Evolutionary conservation across 495 filamentous ascomycete species (phyloP).

Genomic region (Trichoderma erinaceum): DNA sequence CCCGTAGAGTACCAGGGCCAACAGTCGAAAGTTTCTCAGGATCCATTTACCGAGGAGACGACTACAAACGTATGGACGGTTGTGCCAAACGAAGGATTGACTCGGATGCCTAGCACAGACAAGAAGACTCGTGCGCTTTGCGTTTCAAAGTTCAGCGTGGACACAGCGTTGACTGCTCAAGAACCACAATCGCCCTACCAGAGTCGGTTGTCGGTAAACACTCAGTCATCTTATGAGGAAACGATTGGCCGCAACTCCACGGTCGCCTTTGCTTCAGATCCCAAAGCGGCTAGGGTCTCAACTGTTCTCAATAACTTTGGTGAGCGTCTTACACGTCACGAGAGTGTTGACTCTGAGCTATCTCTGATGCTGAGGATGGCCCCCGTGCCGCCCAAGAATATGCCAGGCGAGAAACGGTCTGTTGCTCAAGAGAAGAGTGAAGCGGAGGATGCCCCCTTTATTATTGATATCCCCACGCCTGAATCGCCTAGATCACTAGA

Average conservation of each 20-base stretch:
- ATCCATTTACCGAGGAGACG: background rate
- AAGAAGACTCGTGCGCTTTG: slow-evolving; percentile 5
- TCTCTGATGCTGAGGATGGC: slow-evolving; percentile 2
- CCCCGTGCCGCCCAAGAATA: background rate
- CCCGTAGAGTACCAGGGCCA: slow-evolving; percentile 27
- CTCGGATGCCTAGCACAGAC: background rate
- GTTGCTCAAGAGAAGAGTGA: background rate
- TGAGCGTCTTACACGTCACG: background rate
- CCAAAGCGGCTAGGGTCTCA: background rate
- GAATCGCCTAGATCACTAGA: background rate
- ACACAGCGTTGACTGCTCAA: background rate
- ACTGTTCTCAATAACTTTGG: background rate
- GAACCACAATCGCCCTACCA: background rate
- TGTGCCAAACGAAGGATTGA: background rate
- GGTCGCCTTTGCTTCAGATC: background rate
- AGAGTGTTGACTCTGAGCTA: background rate
- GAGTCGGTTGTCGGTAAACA: background rate
- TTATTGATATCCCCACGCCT: background rate
- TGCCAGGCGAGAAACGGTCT: background rate
- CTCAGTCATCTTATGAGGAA: slow-evolving; percentile 6
- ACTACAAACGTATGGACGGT: background rate
- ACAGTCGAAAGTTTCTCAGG: slow-evolving; percentile 12
- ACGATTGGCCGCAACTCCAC: background rate
- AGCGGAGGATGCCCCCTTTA: background rate
- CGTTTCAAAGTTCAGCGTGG: slow-evolving; percentile 7